Evolutionary conservation across 2,329 filamentous ascomycete genomes (phyloP).

Genomic region (Claviceps maximensis): DNA sequence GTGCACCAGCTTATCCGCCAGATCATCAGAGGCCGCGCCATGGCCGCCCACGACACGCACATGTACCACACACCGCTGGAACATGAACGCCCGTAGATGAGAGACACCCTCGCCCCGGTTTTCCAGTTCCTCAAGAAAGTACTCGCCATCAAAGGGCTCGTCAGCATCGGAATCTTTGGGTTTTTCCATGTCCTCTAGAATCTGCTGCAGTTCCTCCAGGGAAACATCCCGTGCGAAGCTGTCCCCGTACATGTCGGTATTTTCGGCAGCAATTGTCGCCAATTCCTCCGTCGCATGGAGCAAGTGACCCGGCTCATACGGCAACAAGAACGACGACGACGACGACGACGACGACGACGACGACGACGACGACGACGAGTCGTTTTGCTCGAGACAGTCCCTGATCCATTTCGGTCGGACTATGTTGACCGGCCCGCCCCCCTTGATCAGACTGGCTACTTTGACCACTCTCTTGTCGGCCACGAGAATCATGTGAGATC

Average conservation of each 20-base stretch:
- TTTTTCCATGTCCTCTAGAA: constrained; percentile 38
- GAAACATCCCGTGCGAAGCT: constrained; percentile 64
- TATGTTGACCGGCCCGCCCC: constrained; percentile 50
- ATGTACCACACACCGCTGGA: constrained; percentile 31
- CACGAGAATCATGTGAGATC: constrained; percentile 53
- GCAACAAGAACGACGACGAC: constrained; percentile 48
- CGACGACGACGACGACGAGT: constrained; percentile 48
- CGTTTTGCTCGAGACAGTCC: constrained; percentile 56
- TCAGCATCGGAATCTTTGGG: constrained; percentile 26
- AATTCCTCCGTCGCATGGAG: constrained; percentile 52
- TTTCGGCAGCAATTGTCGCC: constrained; percentile 39
- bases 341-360: no score
- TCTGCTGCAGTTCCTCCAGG: constrained; percentile 44
- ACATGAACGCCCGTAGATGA: constrained; percentile 37
- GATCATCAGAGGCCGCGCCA: constrained; percentile 17
- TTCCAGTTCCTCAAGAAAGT: constrained; percentile 42
- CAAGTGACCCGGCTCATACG: constrained; percentile 50
- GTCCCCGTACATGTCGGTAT: constrained; percentile 68
- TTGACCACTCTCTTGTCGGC: constrained; percentile 73
- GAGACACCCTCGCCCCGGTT: constrained; percentile 41
- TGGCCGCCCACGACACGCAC: constrained; percentile 18
- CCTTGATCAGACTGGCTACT: constrained; percentile 70
- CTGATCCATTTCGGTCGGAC: constrained; percentile 71
- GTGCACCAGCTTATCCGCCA: constrained; percentile 34
- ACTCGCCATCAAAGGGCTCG: constrained; percentile 27